A percentile compares a stretch with the other conserved stretches of the same genome.
phyloP scores from a whole-genome alignment of 176 grass and related monocot genomes.

The Phragmites australis region DNA sequence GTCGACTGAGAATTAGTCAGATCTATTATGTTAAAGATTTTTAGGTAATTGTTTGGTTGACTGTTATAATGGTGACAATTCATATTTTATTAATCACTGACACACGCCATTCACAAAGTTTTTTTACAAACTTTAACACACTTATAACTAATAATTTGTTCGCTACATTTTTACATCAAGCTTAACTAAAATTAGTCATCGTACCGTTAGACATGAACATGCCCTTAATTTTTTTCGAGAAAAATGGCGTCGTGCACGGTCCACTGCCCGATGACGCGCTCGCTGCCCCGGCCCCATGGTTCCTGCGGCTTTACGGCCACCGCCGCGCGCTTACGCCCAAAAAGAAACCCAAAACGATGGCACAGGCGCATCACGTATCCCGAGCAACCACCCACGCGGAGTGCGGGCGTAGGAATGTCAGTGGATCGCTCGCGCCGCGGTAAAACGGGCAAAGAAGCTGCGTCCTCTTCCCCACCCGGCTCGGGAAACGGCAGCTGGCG shows the following conservation, averaged over 20 bases:
- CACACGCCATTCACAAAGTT: too few species aligned
- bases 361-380: not conserved
- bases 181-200: too few species aligned
- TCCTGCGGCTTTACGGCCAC: conserved; percentile 36
- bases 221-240: too few species aligned
- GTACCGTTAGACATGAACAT: too few species aligned
- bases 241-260: not conserved
- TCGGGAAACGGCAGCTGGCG: not conserved
- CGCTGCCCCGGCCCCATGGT: not conserved
- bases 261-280: not conserved
- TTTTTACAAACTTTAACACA: too few species aligned
- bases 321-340: not conserved
- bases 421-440: not conserved
- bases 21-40: too few species aligned
- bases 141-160: too few species aligned
- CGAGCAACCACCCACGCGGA: not conserved
- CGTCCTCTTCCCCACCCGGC: not conserved
- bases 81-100: too few species aligned
- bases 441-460: not conserved
- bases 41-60: too few species aligned
- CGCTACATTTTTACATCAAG: too few species aligned
- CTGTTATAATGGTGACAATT: too few species aligned
- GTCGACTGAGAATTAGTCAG: too few species aligned
- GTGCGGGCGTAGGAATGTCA: conserved; percentile 20
- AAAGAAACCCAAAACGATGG: not conserved